phyloP scores from a whole-genome alignment of 1,284 basidiomycete genomes.

The Caloboletus inedulis region DNA sequence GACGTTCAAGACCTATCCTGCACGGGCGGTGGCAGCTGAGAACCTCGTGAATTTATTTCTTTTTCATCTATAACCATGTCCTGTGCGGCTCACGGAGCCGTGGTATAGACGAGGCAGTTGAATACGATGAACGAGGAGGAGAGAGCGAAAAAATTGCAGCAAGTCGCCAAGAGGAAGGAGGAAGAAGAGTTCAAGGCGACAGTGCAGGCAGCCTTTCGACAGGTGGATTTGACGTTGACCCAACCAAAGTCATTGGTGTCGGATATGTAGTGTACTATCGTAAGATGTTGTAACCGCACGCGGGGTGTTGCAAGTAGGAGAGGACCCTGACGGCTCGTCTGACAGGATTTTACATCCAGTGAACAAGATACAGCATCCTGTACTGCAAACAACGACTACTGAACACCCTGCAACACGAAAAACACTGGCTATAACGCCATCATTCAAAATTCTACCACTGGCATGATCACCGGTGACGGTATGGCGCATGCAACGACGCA shows the following conservation, averaged over 20 bases:
- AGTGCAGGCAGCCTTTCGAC: not conserved
- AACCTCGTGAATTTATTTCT: constrained; percentile 1
- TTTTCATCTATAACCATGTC: not conserved
- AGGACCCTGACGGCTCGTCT: no score
- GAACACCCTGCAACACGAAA: no score
- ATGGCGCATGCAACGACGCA: no score
- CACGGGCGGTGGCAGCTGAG: constrained; percentile 2
- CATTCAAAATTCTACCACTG: no score
- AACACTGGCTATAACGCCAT: no score
- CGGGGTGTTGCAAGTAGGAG: no score
- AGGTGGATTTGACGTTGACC: not conserved
- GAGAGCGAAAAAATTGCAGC: not conserved
- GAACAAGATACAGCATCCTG: no score
- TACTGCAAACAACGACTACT: no score
- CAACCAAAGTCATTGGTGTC: not conserved
- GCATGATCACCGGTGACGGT: no score
- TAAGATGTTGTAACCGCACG: no score
- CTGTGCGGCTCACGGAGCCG: not conserved
- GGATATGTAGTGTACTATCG: not conserved
- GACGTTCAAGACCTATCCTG: constrained; percentile 7
- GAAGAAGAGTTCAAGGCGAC: not conserved
- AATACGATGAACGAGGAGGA: constrained; percentile 2
- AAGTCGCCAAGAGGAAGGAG: not conserved
- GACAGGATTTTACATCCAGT: no score
- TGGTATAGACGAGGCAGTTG: constrained; percentile 3